Percentiles rank a stretch among this genome's conserved stretches.
These are phyloP conservation scores for Proteromonas lacertae DNA, from an alignment of 352 stramenopile genomes.

Conservation along the genomic window DNA sequence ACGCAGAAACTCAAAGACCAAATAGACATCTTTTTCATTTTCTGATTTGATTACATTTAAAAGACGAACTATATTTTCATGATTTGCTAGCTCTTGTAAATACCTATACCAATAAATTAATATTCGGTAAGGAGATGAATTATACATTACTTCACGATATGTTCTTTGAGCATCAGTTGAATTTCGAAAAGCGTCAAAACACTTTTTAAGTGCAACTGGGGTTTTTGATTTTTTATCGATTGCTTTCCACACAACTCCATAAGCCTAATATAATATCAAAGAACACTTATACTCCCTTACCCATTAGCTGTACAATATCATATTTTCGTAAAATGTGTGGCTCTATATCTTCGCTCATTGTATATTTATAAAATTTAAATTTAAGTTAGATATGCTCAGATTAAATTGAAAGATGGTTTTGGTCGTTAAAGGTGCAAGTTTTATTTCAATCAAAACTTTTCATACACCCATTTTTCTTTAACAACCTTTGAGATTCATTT, in stretches of 20 bases:
- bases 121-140: too few relatives aligned
- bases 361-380: too few relatives aligned
- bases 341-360: conserved; percentile 57
- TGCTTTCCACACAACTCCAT: conserved; percentile 78
- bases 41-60: conserved; percentile 65
- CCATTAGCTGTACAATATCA: conserved; percentile 55
- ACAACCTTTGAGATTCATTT: too few relatives aligned
- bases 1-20: conserved; percentile 81
- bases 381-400: too few relatives aligned
- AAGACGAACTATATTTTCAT: conserved; percentile 67
- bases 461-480: too few relatives aligned
- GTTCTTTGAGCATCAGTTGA: conserved; percentile 63
- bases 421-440: too few relatives aligned
- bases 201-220: conserved; percentile 73
- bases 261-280: too few relatives aligned
- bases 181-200: conserved; percentile 77
- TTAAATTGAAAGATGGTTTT: too few relatives aligned
- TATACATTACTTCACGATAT: conserved; percentile 75
- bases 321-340: conserved; percentile 62
- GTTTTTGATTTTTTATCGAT: conserved; percentile 50
- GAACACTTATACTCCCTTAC: conserved; percentile 60
- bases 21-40: conserved; percentile 76
- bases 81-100: conserved; percentile 31
- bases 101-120: too few relatives aligned
- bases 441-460: too few relatives aligned